phyloP scores from a whole-genome alignment of 1,284 basidiomycete genomes.

The Ganoderma resinaceum region DNA sequence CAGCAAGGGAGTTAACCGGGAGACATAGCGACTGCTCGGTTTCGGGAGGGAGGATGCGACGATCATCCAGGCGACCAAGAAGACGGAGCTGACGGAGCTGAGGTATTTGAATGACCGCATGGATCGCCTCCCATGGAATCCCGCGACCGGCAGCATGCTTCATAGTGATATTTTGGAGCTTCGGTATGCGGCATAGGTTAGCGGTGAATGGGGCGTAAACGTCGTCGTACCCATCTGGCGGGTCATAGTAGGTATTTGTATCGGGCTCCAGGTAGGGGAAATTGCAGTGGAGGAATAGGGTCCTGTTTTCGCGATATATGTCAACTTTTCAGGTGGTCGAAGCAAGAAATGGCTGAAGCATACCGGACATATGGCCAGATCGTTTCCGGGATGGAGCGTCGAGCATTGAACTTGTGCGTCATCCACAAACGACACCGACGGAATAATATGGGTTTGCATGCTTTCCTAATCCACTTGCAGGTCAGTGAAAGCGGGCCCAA shows the following conservation, averaged over 20 bases:
- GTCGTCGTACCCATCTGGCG: not conserved
- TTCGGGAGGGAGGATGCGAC: not conserved
- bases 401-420: not conserved
- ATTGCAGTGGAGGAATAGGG: not conserved
- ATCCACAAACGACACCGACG: not conserved
- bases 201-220: not conserved
- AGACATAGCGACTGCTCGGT: not conserved
- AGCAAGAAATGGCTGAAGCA: not conserved
- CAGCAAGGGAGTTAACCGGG: not conserved
- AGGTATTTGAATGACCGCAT: not conserved
- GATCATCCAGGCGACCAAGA: not conserved
- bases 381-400: not conserved
- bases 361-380: not conserved
- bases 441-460: not conserved
- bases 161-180: not conserved
- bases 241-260: not conserved
- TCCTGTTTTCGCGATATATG: not conserved
- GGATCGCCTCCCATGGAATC: not conserved
- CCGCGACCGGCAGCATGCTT: not conserved
- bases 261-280: not conserved
- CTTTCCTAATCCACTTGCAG: conserved; percentile 1
- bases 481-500: not conserved
- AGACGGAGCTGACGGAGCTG: not conserved
- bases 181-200: not conserved
- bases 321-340: not conserved